Base-by-base conservation (phyloP, 441 rosid genomes). In the Brassica hybrid region DNA sequence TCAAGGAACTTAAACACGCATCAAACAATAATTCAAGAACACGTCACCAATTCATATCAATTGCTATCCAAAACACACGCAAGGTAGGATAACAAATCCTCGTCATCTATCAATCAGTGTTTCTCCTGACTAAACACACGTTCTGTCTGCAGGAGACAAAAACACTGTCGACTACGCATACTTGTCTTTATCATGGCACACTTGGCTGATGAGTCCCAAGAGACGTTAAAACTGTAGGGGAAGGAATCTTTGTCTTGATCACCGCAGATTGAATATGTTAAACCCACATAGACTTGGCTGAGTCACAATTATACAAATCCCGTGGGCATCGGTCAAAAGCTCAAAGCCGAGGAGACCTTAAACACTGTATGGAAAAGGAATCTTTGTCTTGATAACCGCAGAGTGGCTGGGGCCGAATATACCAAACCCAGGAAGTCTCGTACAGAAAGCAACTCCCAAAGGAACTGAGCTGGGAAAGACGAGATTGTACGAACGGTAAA, bases 311-410 rank as follows among this genome's bases (percentile, higher is more conserved):
- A 25, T 13, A 38, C 16, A 11, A 41, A 38, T 38, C 8, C 45
- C 13, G 45, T 11, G 45, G 8, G 11, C 8, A 7, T 36, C 8
- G 11, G 43, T 36, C 43, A 38, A 38, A 38, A 38, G 45, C 45
- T 38, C 45, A 38, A 38, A 43, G 21, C 71, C 69, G 0, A 0
- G 10, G 36, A 62, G 3, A 11, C 7, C 5, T 36, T 2, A 41
- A 0, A 41, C 48, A 11, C 48, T 12, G 52, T 2, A n/a, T 2
- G 43, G 34, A 71, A 66, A 25, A 25, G 1, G 23, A 19, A 19
- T n/a, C 3, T 25, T 27, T 23, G 36, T 43, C 76, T 66, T 72
- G 36, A 45, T 43, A 32, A 58, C 56, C 11, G 57, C 56, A 69
- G 27, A 41, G 1, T 23, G 58, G 65, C 72, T 38, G 1, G 6